Base-by-base conservation (phyloP, 345 rosid species). In the Salix udensis region DNA sequence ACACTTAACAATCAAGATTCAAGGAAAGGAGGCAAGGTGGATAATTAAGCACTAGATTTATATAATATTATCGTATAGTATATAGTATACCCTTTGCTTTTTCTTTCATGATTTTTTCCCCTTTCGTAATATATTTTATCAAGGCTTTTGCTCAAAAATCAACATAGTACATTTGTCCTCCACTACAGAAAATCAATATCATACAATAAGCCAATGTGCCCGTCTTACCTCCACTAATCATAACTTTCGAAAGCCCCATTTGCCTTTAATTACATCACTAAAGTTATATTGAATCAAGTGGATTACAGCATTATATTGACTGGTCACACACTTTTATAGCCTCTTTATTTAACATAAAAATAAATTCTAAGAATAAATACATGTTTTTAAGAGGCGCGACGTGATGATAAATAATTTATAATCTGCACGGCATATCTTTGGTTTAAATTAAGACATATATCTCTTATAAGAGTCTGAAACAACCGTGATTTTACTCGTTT, bases 351-450 rank as follows among this genome's bases (percentile, higher is more conserved):
- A 4, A 46, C 18, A 46, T 46, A 4, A 40, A 40, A 40, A 46
- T 46, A 13, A 16, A 14, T 46, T 14, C 52, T 2, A 4, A 4
- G 1, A 46, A 46, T 46, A 12, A 46, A 2, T 14, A 14, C 31
- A 30, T 13, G 34, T 31, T 31, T 31, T 31, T 4, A 31, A 31
- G 0, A 4, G 0, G 5, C 34, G 34, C 0, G 4, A 4, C 34
- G 0, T 4, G 34, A 31, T 31, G 5, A 34, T 1, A 34, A 0
- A 34, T 0, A 34, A 4, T 4, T 34, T 34, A 1, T 5, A 1
- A 4, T 34, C 6, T 34, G 36, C 0, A 34, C 6, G 1, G 0
- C 1, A 34, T 0, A 4, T 34, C 0, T 34, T 5, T 1, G 0
- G 6, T 34, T 34, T 4, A 2, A 30, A 0, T 30, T 30, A 30